Base-by-base conservation (phyloP, 345 rosid genomes). In the Eucalyptus coolabah region DNA sequence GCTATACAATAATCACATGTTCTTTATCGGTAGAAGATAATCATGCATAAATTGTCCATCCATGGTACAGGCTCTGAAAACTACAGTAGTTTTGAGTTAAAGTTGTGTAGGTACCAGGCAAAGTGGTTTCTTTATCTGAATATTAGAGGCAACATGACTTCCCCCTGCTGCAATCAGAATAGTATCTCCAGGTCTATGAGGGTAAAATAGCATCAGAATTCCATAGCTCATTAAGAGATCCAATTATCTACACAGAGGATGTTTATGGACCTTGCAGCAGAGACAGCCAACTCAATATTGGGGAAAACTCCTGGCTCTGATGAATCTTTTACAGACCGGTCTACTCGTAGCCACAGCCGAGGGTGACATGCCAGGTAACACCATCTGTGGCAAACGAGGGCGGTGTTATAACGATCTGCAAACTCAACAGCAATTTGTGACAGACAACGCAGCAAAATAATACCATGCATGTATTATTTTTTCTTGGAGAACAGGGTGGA, bases 341-440 rank as follows among this genome's bases (percentile, higher is more conserved):
- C 98, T 67, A 98, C 99, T 45, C 98, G 96, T 54, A 98, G 95
- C 99, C 99, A 98, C 91, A 97, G 87, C 69, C 94, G 96, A 92
- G 99, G 99, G 53, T 98, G 99, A 91, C 99, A 97, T 77, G 99
- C 99, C 96, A 98, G 91, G 91, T 93, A 94, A 88, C 88, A 87
- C 99, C 99, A 98, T 98, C 99, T 98, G 97, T 96, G 98, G 98
- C 98, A 97, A 96, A 96, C 98, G 94, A 97, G 98, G 94, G 99
- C 98, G 89, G 98, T 94, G 96, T 97, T 98, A 96, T 98, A 96
- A 95, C 99, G 95, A 98, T 98, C 99, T 98, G 99, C 98, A 97
- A 94, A 92, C 96, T 94, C 96, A 95, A 88, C 90, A 92, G 89
- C 92, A 92, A 89, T 89, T 92, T 90, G 93, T 93, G 93, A 93